Evolutionary conservation across 2,329 filamentous ascomycete species (phyloP).

Genomic region (Chaetomiaceae sp.): DNA sequence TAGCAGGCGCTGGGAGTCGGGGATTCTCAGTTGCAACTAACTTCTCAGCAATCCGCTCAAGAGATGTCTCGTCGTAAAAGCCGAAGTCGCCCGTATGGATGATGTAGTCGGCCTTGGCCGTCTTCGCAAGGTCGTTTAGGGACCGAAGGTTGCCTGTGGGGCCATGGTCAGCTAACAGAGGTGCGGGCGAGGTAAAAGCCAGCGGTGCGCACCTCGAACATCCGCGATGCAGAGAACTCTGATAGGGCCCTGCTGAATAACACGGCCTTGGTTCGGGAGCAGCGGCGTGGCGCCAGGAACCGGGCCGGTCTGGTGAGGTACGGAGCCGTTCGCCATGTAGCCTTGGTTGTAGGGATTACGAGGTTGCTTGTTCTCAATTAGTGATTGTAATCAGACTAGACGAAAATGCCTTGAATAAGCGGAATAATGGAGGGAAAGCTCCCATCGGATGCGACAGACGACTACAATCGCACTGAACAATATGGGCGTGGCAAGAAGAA

Average conservation of each 20-base stretch:
- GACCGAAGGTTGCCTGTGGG: slow-evolving; percentile 81
- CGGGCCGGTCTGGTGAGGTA: slow-evolving; percentile 38
- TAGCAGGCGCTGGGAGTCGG: slow-evolving; percentile 10
- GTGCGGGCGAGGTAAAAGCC: slow-evolving; percentile 1
- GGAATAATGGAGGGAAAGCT: neutral
- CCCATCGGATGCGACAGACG: neutral
- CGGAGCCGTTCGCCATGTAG: slow-evolving; percentile 59
- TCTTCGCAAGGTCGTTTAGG: slow-evolving; percentile 91
- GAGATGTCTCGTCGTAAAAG: slow-evolving; percentile 93
- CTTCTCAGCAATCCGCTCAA: slow-evolving; percentile 98
- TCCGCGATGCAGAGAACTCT: slow-evolving; percentile 66
- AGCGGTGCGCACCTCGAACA: slow-evolving; percentile 54
- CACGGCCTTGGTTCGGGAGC: slow-evolving; percentile 60
- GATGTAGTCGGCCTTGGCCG: slow-evolving; percentile 92
- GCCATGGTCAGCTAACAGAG: slow-evolving; percentile 9
- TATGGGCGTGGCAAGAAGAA: slow-evolving; percentile 10
- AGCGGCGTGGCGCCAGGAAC: slow-evolving; percentile 57
- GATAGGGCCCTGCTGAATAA: slow-evolving; percentile 59
- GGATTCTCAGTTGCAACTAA: slow-evolving; percentile 42
- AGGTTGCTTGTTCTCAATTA: slow-evolving; percentile 25
- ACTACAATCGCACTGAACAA: slow-evolving; percentile 10
- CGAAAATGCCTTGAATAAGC: neutral
- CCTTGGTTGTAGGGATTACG: slow-evolving; percentile 43
- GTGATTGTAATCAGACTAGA: neutral
- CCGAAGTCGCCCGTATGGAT: slow-evolving; percentile 99